Evolutionary conservation across 2,329 filamentous ascomycete species (phyloP).

Genomic region (Xylaria sp.): DNA sequence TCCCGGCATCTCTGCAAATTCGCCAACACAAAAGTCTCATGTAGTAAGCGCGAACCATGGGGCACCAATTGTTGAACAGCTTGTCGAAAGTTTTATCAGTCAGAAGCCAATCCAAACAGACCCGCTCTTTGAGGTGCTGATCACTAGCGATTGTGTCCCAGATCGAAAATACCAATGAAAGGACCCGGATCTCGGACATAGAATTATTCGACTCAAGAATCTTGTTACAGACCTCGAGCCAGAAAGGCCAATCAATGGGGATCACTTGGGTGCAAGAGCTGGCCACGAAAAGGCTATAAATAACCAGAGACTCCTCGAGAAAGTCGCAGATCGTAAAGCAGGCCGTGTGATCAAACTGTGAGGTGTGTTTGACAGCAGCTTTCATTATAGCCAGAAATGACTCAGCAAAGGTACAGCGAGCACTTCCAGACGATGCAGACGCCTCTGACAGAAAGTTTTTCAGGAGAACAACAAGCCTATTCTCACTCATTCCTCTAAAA

Average conservation of each 20-base stretch:
- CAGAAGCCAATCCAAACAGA: constrained; percentile 82
- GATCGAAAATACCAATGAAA: constrained; percentile 81
- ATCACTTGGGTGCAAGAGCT: constrained; percentile 51
- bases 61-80: constrained; percentile 93
- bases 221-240: constrained; percentile 81
- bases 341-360: constrained; percentile 82
- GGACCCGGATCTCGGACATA: constrained; percentile 86
- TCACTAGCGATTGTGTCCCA: constrained; percentile 80
- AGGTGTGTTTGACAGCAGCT: constrained; percentile 78
- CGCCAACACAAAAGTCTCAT: constrained; percentile 93
- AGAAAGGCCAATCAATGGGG: constrained; percentile 83
- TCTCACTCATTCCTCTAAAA: constrained; percentile 86
- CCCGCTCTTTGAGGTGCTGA: constrained; percentile 71
- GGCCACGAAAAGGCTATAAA: constrained; percentile 63
- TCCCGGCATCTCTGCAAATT: constrained; percentile 79
- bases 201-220: constrained; percentile 88
- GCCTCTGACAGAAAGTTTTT: constrained; percentile 77
- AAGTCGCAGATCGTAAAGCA: constrained; percentile 94
- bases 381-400: constrained; percentile 79
- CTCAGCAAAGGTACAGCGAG: constrained; percentile 78
- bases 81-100: constrained; percentile 79
- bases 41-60: constrained; percentile 93
- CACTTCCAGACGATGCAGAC: constrained; percentile 52
- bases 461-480: constrained; percentile 82
- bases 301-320: constrained; percentile 80